Evolutionary conservation across 1,284 basidiomycete species (phyloP), one percentile per base, ranked within the genome.

Genomic region (Dichomitus squalens): DNA sequence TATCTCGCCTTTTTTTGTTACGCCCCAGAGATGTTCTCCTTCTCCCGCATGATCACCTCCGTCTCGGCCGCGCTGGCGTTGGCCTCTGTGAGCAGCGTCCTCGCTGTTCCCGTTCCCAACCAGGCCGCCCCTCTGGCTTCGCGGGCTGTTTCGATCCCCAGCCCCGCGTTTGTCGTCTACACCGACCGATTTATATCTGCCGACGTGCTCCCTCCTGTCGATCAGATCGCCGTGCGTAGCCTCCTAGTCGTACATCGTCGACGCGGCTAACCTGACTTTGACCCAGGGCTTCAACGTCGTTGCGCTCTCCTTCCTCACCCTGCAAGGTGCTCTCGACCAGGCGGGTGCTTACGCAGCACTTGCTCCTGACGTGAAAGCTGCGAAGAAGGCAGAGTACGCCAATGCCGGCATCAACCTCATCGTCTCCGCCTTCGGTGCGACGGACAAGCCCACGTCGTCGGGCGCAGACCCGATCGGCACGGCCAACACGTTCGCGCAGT

Each of bases 341-440:
- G 60, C 57, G 0, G 36, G 25, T 4, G 60, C 60, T 6, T 62
- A 31, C 49, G 60, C 60, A 11, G 51, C 41, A 16, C 57, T 62
- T 33, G 9, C 57, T n/a, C 38, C 60, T 3, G 54, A 53, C 43
- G 14, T 72, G 21, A 73, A 77, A n/a, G 56, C 66, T 16, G 58
- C 69, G 50, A 72, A 79, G 67, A 72, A 79, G 53, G 64, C 73
- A 3, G 69, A 76, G 51, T 83, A 82, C 64, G 68, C 68, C 14
- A 67, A 70, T 21, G 80, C 79, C 0, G 80, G 78, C 2, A 76
- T 81, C 64, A 79, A 75, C 53, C 64, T 83, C 39, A 69, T 82
- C 35, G 79, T 81, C 14, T 77, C 79, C n/a, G 75, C 72, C 12
- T 83, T 82, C 56, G 83, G 83, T 6, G 75, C 76, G 6, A 80